Evolutionary conservation across 805 yeast species (phyloP).

Genomic region (Tetrapisispora fleetii): DNA sequence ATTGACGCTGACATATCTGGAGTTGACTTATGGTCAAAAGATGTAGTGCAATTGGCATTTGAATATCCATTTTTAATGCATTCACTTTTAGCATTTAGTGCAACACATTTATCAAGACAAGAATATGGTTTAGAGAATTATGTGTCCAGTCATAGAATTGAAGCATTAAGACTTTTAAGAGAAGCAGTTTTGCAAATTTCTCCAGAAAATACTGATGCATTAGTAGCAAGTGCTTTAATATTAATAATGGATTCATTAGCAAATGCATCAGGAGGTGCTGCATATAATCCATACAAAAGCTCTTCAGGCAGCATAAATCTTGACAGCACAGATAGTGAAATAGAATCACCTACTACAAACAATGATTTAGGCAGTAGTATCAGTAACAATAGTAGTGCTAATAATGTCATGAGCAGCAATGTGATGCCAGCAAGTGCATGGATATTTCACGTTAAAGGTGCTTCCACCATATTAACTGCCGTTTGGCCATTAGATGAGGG

Average conservation of each 20-base stretch:
- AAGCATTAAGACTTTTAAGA: constrained; percentile 68
- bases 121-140: constrained; percentile 69
- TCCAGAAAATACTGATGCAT: constrained; percentile 80
- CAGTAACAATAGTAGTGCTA: constrained; percentile 6
- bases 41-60: constrained; percentile 82
- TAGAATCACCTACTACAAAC: neutral
- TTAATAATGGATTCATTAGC: constrained; percentile 90
- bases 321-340: constrained; percentile 1
- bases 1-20: constrained; percentile 87
- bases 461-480: constrained; percentile 89
- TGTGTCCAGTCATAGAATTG: constrained; percentile 79
- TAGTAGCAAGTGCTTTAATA: constrained; percentile 84
- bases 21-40: constrained; percentile 69
- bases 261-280: constrained; percentile 52
- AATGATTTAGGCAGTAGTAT: neutral
- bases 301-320: neutral
- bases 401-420: neutral
- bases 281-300: neutral
- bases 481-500: constrained; percentile 83
- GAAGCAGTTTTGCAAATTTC: constrained; percentile 81
- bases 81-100: constrained; percentile 79
- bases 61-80: constrained; percentile 88
- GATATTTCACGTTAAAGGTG: constrained; percentile 95
- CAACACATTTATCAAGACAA: constrained; percentile 77
- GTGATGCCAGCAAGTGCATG: constrained; percentile 87